Evolutionary conservation across 805 yeast genomes (phyloP).

Genomic region (Metschnikowia borealis): DNA sequence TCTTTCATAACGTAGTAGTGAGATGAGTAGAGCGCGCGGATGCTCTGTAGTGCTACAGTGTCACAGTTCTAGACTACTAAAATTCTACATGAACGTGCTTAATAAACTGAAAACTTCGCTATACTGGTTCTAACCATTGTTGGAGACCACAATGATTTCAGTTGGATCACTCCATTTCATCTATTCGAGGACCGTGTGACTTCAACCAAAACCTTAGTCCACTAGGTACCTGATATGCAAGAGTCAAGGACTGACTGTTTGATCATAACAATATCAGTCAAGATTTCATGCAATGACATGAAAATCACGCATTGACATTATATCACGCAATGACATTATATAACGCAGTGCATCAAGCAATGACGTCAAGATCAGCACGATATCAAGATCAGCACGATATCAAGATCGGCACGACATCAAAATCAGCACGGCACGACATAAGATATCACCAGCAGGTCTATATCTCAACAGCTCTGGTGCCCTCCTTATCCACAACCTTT

Average conservation of each 20-base stretch:
- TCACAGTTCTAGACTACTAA: neutral
- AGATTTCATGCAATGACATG: too few relatives aligned
- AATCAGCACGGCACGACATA: neutral
- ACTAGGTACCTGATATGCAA: too few relatives aligned
- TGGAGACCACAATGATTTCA: too few relatives aligned
- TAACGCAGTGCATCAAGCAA: neutral
- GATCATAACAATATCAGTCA: too few relatives aligned
- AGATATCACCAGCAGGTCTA: neutral
- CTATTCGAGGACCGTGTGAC: neutral
- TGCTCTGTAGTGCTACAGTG: neutral
- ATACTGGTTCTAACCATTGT: neutral
- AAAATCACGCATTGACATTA: too few relatives aligned
- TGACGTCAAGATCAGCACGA: too few relatives aligned
- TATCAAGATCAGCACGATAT: neutral
- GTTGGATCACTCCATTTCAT: neutral
- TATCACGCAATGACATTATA: too few relatives aligned
- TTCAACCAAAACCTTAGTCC: neutral
- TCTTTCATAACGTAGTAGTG: constrained; percentile 1
- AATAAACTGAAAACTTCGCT: neutral
- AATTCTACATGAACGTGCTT: neutral
- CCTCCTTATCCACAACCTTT: constrained; percentile 62
- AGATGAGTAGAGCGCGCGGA: constrained; percentile 2
- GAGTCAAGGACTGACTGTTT: too few relatives aligned
- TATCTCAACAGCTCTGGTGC: constrained; percentile 43
- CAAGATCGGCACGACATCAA: neutral